Evolutionary conservation across 495 filamentous ascomycete genomes (phyloP).

Genomic region (Venustampulla echinocandica): DNA sequence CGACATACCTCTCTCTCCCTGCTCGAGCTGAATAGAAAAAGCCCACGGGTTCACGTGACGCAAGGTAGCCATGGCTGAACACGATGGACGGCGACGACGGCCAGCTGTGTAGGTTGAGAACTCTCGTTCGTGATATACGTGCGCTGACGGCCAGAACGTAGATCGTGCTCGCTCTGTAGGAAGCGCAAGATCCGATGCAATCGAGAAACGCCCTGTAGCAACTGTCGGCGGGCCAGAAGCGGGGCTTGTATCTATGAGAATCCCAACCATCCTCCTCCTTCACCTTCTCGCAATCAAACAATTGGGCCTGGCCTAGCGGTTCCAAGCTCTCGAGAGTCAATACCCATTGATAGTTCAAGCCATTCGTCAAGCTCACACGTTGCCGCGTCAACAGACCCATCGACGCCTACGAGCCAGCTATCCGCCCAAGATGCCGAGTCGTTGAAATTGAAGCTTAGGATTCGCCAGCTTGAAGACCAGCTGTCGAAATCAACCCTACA

Average conservation of each 20-base stretch:
- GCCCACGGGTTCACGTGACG: too few species aligned
- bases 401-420: constrained; percentile 26
- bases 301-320: constrained; percentile 5
- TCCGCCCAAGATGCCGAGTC: constrained; percentile 32
- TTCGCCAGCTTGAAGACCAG: constrained; percentile 40
- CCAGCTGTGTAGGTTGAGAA: constrained; percentile 40
- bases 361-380: constrained; percentile 9
- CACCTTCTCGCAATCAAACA: constrained; percentile 5
- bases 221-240: constrained; percentile 38
- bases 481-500: constrained; percentile 23
- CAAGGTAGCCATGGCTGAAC: constrained; percentile 32
- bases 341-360: constrained; percentile 6
- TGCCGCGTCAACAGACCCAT: constrained; percentile 22
- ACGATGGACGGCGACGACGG: constrained; percentile 37
- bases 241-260: constrained; percentile 34
- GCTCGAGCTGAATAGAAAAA: too few species aligned
- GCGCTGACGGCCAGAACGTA: neutral
- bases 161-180: constrained; percentile 15
- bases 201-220: constrained; percentile 39
- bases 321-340: neutral
- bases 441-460: too few species aligned
- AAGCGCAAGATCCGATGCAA: constrained; percentile 13
- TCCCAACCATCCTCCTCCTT: constrained; percentile 15
- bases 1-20: too few species aligned
- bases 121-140: neutral